These are phyloP conservation scores for Rhizophora mangle DNA, from an alignment of 345 rosid genomes.

Conservation along the genomic window DNA sequence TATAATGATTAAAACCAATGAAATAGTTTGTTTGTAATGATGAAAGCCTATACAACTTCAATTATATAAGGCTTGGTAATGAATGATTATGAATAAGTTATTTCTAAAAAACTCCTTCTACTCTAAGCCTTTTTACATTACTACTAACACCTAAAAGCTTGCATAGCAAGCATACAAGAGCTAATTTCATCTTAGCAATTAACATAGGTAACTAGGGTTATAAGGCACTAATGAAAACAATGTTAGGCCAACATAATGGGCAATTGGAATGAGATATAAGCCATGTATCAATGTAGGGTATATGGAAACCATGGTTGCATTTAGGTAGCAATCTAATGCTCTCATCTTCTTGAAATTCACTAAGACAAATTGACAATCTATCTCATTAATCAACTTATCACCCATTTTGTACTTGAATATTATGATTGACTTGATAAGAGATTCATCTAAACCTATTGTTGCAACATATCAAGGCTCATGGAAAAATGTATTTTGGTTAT, in stretches of 20 bases:
- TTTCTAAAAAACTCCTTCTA: too few relatives aligned
- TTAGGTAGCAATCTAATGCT: constrained; percentile 74
- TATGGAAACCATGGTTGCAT: constrained; percentile 79
- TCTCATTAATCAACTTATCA: constrained; percentile 47
- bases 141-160: too few relatives aligned
- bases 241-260: constrained; percentile 77
- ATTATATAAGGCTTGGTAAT: too few relatives aligned
- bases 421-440: constrained; percentile 64
- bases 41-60: too few relatives aligned
- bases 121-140: too few relatives aligned
- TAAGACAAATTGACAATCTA: constrained; percentile 85
- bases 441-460: constrained; percentile 62
- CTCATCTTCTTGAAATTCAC: constrained; percentile 74
- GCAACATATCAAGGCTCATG: constrained; percentile 57
- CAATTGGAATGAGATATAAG: constrained; percentile 80
- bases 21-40: too few relatives aligned
- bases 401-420: constrained; percentile 55
- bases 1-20: too few relatives aligned
- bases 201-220: constrained; percentile 20
- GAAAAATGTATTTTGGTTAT: constrained; percentile 36
- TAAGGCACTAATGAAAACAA: constrained; percentile 35
- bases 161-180: too few relatives aligned
- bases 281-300: constrained; percentile 84
- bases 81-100: too few relatives aligned
- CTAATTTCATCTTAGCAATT: too few relatives aligned